Percentiles rank a stretch among this genome's conserved stretches.
Evolutionary conservation across 768 basidiomycete genomes (phyloP).

Genomic region (Boletus reticulatus): DNA sequence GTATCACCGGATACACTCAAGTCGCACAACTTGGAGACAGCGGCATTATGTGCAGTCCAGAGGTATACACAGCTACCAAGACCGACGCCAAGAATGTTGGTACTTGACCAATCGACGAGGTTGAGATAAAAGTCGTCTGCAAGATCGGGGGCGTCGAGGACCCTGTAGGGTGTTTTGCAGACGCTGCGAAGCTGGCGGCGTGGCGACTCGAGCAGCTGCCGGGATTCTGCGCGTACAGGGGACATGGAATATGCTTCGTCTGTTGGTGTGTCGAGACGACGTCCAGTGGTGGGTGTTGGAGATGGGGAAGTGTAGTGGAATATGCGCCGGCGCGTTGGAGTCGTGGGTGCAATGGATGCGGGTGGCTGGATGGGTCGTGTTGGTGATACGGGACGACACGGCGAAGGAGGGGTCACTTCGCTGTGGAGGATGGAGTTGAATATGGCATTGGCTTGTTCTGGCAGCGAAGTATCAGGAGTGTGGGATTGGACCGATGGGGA

Average conservation of each 20-base stretch:
- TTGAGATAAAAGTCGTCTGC: conserved; percentile 99
- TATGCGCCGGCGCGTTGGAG: conserved; percentile 54
- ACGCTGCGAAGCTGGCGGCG: conserved; percentile 78
- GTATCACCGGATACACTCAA: conserved; percentile 60
- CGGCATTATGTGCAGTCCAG: conserved; percentile 94
- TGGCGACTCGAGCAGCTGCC: conserved; percentile 80
- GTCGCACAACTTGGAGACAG: conserved; percentile 90
- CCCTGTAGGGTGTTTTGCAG: conserved; percentile 94
- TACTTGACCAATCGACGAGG: conserved; percentile 95
- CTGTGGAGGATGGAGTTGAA: conserved; percentile 76
- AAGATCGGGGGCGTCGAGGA: conserved; percentile 94
- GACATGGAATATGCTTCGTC: conserved; percentile 90
- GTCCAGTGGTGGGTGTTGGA: conserved; percentile 42
- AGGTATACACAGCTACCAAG: conserved; percentile 91
- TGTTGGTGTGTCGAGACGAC: conserved; percentile 75
- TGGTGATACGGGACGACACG: conserved; percentile 61
- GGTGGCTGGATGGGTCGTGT: conserved; percentile 41
- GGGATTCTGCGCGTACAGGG: conserved; percentile 82
- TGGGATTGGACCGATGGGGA: conserved; percentile 22
- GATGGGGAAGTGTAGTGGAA: conserved; percentile 69
- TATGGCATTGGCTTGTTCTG: conserved; percentile 83
- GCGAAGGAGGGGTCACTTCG: conserved; percentile 73
- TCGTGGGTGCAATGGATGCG: conserved; percentile 41
- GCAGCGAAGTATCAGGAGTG: not conserved
- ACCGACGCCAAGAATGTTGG: conserved; percentile 93